Conservation (phyloP, 768 basidiomycete species). For the Cyclocybe aegerita region DNA sequence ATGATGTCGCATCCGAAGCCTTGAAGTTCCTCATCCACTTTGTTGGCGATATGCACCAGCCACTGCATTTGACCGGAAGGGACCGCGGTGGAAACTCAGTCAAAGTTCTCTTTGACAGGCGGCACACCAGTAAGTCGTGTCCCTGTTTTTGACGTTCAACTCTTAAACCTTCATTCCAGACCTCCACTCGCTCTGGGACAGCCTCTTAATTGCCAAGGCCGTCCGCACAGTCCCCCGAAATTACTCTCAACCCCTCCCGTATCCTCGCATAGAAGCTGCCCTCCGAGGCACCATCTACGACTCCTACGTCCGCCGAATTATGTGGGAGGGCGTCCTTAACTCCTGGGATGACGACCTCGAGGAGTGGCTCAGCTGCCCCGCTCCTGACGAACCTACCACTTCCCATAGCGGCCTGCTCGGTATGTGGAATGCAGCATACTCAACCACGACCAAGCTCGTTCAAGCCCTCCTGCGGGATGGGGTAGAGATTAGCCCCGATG, state of each 20-base stretch:
- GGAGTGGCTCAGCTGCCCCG: conserved; percentile 73
- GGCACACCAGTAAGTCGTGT: conserved; percentile 60
- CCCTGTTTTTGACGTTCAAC: background rate
- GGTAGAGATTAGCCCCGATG: conserved; percentile 26
- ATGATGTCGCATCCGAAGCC: conserved; percentile 64
- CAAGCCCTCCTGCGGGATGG: conserved; percentile 11
- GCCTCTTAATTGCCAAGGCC: conserved; percentile 76
- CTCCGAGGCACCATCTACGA: conserved; percentile 85
- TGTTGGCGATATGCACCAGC: conserved; percentile 91
- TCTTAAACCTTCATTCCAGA: conserved; percentile 36
- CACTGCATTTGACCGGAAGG: conserved; percentile 86
- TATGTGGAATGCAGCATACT: conserved; percentile 15
- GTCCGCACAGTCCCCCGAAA: conserved; percentile 72
- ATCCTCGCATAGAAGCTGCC: conserved; percentile 59
- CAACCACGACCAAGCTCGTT: conserved; percentile 2
- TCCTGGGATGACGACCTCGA: conserved; percentile 63
- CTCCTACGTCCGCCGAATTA: conserved; percentile 80
- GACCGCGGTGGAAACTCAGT: conserved; percentile 86
- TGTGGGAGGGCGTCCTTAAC: conserved; percentile 79
- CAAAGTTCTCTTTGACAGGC: conserved; percentile 71
- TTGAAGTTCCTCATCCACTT: conserved; percentile 94
- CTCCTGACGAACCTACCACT: conserved; percentile 2
- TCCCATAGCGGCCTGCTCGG: conserved; percentile 4
- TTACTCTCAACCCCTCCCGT: conserved; percentile 75
- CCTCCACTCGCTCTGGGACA: conserved; percentile 89